Evolutionary conservation across 2,329 filamentous ascomycete species (phyloP).

Genomic region (Aspergillus sp.): DNA sequence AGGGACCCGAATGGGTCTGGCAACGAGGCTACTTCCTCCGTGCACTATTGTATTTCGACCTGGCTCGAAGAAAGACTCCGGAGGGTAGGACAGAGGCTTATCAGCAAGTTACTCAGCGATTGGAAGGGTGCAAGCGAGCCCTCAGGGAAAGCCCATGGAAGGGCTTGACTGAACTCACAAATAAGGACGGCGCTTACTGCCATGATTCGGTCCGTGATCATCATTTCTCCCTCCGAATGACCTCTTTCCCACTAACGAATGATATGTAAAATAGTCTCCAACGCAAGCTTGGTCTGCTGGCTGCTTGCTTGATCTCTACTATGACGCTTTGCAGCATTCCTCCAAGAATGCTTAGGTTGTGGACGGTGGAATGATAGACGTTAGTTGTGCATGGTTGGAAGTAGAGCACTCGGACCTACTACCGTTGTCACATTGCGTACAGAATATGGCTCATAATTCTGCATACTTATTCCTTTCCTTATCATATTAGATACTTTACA

Average conservation of each 20-base stretch:
- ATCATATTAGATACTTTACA: background rate
- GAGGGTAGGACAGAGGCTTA: conserved; percentile 81
- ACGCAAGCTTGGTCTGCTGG: conserved; percentile 96
- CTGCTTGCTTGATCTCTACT: conserved; percentile 92
- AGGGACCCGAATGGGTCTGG: conserved; percentile 98
- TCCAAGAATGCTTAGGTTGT: conserved; percentile 7
- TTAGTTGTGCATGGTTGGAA: too few relatives aligned
- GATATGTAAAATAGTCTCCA: conserved; percentile 60
- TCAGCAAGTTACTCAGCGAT: conserved; percentile 84
- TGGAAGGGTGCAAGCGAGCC: conserved; percentile 80
- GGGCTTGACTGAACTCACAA: conserved; percentile 87
- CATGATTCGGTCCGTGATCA: conserved; percentile 71
- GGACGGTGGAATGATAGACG: too few relatives aligned
- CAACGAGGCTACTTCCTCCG: conserved; percentile 93
- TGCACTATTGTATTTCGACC: conserved; percentile 85
- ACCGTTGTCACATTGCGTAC: too few relatives aligned
- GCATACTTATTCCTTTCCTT: too few relatives aligned
- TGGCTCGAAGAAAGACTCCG: conserved; percentile 64
- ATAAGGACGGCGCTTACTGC: conserved; percentile 81
- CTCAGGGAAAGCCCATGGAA: conserved; percentile 82
- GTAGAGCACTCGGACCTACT: too few relatives aligned
- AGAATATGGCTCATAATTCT: too few relatives aligned
- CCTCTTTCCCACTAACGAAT: conserved; percentile 10
- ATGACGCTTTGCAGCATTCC: conserved; percentile 66
- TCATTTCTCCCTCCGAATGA: conserved; percentile 1